Base-by-base conservation (phyloP, 176 grass and related monocot species). In the Poa annua region DNA sequence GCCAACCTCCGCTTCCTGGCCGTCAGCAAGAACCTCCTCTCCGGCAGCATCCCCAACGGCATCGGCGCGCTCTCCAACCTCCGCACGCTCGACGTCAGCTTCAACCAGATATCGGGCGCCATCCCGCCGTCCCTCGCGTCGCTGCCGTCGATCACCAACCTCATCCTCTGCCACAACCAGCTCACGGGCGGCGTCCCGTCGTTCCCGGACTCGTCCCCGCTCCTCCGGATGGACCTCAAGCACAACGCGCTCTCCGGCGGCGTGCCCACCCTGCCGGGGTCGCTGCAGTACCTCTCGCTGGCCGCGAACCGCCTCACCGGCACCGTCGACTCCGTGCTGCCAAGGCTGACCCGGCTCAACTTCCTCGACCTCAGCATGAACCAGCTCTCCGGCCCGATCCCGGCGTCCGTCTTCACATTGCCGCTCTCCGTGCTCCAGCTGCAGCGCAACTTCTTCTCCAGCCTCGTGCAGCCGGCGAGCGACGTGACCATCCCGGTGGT, bases 11-110 rank as follows among this genome's bases (percentile, higher is more conserved):
- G 95, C 1, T 98, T 98, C 84, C 54, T 98, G 2, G 95, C 95
- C 64, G 88, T 98, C 61, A 94, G 92, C 83, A 98, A 98, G 88
- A 98, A 98, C 86, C 89, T 98, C 71, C 45, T 98, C 59, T 94
- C 90, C 19, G 95, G 95, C 11, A 19, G 7, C 15, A 89, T 98
- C 19, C 92, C 92, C 0, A 75, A 85, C 79, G 89, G 86, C 11
- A 13, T 98, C 65, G 54, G 83, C 53, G 84, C 82, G 57, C 82
- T 98, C 36, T 78, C 86, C 75, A 90, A 85, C 66, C 90, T 98
- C 72, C 90, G 92, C 13, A 98, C 90, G 38, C 90, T 98, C 75
- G 95, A 98, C 87, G 82, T 98, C 54, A 98, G 95, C 90, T 98
- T 92, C 79, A 98, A 98, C 74, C 92, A 88, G 79, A 92, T 98